phyloP scores from a whole-genome alignment of 2,329 filamentous ascomycete genomes.

The Clarireedia homoeocarpa region DNA sequence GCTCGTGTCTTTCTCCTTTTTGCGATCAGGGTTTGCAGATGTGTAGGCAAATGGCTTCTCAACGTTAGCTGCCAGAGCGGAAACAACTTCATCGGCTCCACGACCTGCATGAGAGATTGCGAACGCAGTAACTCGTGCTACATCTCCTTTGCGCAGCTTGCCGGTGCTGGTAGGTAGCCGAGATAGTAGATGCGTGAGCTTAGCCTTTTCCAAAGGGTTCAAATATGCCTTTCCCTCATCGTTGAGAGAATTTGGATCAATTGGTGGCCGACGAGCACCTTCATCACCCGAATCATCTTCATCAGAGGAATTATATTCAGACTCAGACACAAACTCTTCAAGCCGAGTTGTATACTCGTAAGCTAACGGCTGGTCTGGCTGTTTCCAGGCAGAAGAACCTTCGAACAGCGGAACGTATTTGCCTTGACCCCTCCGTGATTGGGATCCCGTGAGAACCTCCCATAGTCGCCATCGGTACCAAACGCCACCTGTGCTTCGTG shows the following conservation, averaged over 20 bases:
- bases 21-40: conserved; percentile 55
- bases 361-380: conserved; percentile 62
- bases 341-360: conserved; percentile 75
- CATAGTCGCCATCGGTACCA: conserved; percentile 93
- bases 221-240: conserved; percentile 49
- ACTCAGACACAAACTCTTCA: conserved; percentile 73
- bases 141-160: conserved; percentile 72
- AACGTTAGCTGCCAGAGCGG: conserved; percentile 78
- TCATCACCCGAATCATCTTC: conserved; percentile 63
- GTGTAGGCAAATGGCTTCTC: conserved; percentile 67
- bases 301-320: conserved; percentile 80
- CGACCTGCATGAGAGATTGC: conserved; percentile 79
- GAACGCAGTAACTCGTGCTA: conserved; percentile 80
- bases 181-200: conserved; percentile 75
- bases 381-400: conserved; percentile 67
- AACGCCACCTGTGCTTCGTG: conserved; percentile 67
- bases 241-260: conserved; percentile 22
- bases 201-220: conserved; percentile 76
- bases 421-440: conserved; percentile 37
- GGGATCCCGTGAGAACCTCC: conserved; percentile 68
- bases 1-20: conserved; percentile 28
- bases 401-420: conserved; percentile 66
- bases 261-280: conserved; percentile 34
- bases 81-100: conserved; percentile 86
- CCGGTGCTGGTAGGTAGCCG: conserved; percentile 70